Evolutionary conservation across 768 basidiomycete species (phyloP).

Genomic region (Trametes elegans): DNA sequence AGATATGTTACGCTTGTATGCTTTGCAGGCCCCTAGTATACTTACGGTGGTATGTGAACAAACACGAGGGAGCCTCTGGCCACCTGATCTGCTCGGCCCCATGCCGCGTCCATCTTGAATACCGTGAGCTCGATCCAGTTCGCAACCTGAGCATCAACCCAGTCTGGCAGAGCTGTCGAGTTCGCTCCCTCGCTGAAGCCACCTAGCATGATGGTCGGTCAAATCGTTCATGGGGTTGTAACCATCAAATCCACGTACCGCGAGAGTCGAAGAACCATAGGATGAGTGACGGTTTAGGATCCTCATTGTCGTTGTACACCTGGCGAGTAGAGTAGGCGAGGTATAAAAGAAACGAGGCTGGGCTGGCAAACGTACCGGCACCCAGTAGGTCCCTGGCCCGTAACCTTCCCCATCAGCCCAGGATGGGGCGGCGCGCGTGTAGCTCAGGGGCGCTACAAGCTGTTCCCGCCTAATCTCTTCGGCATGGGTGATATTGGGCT

Average conservation of each 20-base stretch:
- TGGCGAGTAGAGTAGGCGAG: constrained; percentile 17
- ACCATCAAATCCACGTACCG: too few relatives aligned
- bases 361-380: constrained; percentile 66
- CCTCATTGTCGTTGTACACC: constrained; percentile 40
- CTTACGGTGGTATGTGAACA: constrained; percentile 75
- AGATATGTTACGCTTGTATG: too few relatives aligned
- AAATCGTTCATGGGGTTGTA: not conserved
- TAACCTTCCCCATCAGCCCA: constrained; percentile 57
- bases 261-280: constrained; percentile 82
- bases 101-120: constrained; percentile 48
- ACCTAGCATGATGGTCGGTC: constrained; percentile 31
- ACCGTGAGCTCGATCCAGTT: constrained; percentile 59
- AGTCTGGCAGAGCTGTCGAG: constrained; percentile 53
- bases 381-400: constrained; percentile 76
- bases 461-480: constrained; percentile 67
- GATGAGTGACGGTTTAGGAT: constrained; percentile 51
- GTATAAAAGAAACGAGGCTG: not conserved
- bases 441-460: constrained; percentile 52
- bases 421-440: constrained; percentile 57
- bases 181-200: constrained; percentile 47
- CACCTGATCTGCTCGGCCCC: constrained; percentile 48
- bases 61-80: constrained; percentile 60
- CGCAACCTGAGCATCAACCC: constrained; percentile 65
- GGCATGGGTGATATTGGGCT: constrained; percentile 67
- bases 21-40: too few relatives aligned